phyloP scores from a whole-genome alignment of 768 basidiomycete species.

The Rickenella mellea region DNA sequence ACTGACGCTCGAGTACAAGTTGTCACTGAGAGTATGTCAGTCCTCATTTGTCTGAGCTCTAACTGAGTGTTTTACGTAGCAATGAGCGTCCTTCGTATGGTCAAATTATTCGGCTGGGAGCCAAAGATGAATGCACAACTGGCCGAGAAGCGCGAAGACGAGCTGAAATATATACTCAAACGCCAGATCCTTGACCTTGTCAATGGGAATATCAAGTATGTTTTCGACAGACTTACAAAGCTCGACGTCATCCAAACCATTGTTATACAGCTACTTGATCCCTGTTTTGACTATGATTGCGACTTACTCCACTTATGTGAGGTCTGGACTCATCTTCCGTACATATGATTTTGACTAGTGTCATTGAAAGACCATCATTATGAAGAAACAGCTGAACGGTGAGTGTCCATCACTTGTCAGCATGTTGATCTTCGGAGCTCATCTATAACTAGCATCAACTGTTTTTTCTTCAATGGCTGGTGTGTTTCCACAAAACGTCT shows the following conservation, averaged over 20 bases:
- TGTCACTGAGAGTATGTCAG: constrained; percentile 31
- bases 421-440: not conserved
- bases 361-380: constrained; percentile 21
- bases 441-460: constrained; percentile 15
- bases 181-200: constrained; percentile 40
- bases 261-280: constrained; percentile 36
- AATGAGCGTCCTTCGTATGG: constrained; percentile 31
- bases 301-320: constrained; percentile 51
- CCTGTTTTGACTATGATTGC: constrained; percentile 59
- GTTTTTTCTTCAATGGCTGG: constrained; percentile 30
- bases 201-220: constrained; percentile 34
- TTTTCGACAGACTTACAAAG: constrained; percentile 1
- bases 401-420: constrained; percentile 2
- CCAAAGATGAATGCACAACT: constrained; percentile 40
- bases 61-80: constrained; percentile 13
- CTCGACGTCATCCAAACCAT: not conserved
- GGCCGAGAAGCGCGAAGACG: constrained; percentile 47
- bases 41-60: not conserved
- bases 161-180: constrained; percentile 46
- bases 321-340: constrained; percentile 9
- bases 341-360: not conserved
- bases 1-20: constrained; percentile 38
- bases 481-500: constrained; percentile 23
- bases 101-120: constrained; percentile 40
- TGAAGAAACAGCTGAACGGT: constrained; percentile 27